phyloP scores from a whole-genome alignment of 805 yeast species.

The Starmera pachycereana region DNA sequence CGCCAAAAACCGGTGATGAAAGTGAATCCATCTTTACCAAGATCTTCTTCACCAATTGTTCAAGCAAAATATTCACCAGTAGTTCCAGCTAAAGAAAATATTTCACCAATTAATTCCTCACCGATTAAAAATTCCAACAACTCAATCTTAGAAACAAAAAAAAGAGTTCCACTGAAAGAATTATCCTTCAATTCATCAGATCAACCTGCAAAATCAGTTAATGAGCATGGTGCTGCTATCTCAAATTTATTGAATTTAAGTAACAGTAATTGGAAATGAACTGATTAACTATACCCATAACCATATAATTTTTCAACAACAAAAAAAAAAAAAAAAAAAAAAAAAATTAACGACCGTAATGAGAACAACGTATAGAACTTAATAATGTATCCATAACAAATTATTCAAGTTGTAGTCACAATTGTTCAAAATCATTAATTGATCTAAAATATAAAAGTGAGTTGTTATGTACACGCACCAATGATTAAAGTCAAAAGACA shows the following conservation, averaged over 20 bases:
- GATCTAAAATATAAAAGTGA: too few species aligned
- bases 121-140: not conserved
- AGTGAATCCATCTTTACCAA: constrained; percentile 9
- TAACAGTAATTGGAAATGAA: constrained; percentile 1
- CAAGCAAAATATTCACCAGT: not conserved
- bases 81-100: constrained; percentile 4
- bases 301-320: too few species aligned
- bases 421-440: too few species aligned
- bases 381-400: too few species aligned
- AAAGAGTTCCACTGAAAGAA: constrained; percentile 9
- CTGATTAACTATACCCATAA: too few species aligned
- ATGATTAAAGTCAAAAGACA: too few species aligned
- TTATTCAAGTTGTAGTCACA: too few species aligned
- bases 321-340: too few species aligned
- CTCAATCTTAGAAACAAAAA: not conserved
- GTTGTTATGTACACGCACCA: too few species aligned
- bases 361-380: too few species aligned
- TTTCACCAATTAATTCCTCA: not conserved
- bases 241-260: constrained; percentile 9
- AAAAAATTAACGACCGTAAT: too few species aligned
- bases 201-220: constrained; percentile 7
- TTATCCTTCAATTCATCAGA: constrained; percentile 2
- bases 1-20: constrained; percentile 13
- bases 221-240: constrained; percentile 4
- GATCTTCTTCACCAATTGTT: constrained; percentile 1